These are phyloP conservation scores for Phytopythium aichiense DNA, from an alignment of 352 stramenopile species.

Conservation along the genomic window DNA sequence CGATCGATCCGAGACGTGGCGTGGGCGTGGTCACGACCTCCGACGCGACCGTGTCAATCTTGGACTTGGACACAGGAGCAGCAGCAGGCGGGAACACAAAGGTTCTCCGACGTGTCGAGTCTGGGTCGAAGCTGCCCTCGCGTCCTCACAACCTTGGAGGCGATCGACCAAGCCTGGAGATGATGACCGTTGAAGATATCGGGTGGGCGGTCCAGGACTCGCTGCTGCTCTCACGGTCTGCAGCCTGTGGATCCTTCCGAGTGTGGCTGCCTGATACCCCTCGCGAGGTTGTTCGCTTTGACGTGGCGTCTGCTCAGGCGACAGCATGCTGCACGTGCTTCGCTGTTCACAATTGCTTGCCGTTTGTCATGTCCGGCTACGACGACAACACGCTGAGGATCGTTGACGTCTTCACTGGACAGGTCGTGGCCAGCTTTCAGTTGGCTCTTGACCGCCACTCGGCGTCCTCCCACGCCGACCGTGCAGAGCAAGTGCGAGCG, in stretches of 20 bases:
- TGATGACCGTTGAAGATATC: background rate
- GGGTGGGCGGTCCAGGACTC: constrained; percentile 26
- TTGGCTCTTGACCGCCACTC: constrained; percentile 11
- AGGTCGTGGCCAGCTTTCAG: constrained; percentile 33
- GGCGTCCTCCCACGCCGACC: background rate
- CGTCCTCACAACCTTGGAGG: background rate
- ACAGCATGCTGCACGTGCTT: constrained; percentile 28
- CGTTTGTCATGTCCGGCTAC: constrained; percentile 40
- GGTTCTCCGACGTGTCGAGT: background rate
- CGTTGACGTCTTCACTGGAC: constrained; percentile 45
- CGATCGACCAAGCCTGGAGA: background rate
- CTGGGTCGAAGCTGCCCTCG: background rate
- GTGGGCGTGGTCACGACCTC: constrained; percentile 27
- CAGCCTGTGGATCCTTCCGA: constrained; percentile 21
- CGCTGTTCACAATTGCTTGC: constrained; percentile 21
- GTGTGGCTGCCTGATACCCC: constrained; percentile 39
- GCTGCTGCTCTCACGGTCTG: constrained; percentile 28
- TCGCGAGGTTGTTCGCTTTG: constrained; percentile 36
- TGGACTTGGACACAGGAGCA: constrained; percentile 18
- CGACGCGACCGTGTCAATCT: constrained; percentile 21
- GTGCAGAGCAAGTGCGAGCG: background rate
- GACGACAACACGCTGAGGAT: constrained; percentile 43
- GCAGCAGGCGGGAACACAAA: background rate
- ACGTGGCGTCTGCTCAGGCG: constrained; percentile 12
- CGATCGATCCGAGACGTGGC: constrained; percentile 36